These are phyloP conservation scores for Sarocladium kiliense DNA, from an alignment of 2,329 filamentous ascomycete genomes.

Conservation along the genomic window DNA sequence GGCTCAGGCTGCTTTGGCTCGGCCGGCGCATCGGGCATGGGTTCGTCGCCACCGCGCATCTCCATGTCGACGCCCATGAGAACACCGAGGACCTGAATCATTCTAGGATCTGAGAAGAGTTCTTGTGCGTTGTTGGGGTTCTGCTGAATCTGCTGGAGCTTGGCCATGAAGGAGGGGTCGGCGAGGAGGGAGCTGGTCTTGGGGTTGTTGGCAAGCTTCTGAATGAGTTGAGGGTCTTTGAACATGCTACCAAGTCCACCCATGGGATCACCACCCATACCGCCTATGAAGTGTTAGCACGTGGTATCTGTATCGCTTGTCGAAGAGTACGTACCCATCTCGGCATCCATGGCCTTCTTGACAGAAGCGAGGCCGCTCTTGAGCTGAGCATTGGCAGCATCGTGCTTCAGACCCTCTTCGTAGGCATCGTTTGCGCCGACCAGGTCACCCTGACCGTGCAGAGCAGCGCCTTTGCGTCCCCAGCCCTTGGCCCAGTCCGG, in stretches of 20 bases:
- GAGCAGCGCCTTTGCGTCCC: slow-evolving; percentile 85
- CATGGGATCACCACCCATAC: slow-evolving; percentile 53
- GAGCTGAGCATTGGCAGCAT: slow-evolving; percentile 85
- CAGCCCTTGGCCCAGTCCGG: slow-evolving; percentile 98
- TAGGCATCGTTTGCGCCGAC: slow-evolving; percentile 84
- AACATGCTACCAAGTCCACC: slow-evolving; percentile 89
- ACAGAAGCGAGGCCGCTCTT: slow-evolving; percentile 84
- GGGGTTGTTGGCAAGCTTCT: slow-evolving; percentile 89
- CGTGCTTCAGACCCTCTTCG: slow-evolving; percentile 88
- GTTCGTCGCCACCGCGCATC: slow-evolving; percentile 38
- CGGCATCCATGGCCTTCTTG: slow-evolving; percentile 75
- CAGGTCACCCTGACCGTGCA: slow-evolving; percentile 83
- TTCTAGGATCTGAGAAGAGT: slow-evolving; percentile 82
- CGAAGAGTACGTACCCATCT: slow-evolving; percentile 27
- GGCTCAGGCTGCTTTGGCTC: slow-evolving; percentile 36
- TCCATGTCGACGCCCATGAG: slow-evolving; percentile 90
- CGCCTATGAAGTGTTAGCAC: slow-evolving; percentile 19
- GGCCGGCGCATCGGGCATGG: slow-evolving; percentile 66
- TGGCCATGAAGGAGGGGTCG: slow-evolving; percentile 84
- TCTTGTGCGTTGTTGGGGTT: slow-evolving; percentile 77
- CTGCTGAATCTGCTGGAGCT: slow-evolving; percentile 73
- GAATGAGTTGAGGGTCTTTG: slow-evolving; percentile 81
- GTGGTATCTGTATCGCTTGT: slow-evolving; percentile 18
- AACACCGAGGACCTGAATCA: slow-evolving; percentile 91
- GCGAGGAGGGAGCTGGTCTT: slow-evolving; percentile 81